Evolutionary conservation across 257 asterid genomes (phyloP), one percentile per base, ranked within the genome.

Genomic region (Forsythia suspensa): DNA sequence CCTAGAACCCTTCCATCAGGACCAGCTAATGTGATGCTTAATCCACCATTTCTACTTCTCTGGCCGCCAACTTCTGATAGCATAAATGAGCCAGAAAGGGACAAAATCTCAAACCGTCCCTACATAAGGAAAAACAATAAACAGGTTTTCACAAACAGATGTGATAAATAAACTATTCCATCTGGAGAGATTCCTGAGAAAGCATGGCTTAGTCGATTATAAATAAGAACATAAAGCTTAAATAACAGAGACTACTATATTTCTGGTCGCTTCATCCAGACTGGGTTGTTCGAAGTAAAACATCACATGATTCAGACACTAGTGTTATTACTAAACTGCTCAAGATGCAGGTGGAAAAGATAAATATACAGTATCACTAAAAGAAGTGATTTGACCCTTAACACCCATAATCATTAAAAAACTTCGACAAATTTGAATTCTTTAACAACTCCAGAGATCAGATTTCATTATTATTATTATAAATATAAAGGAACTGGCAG

Each of bases 1-100:
- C 95, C 93, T 5, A 90, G 82, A 72, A 90, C 88, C 79, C 93
- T 82, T 79, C 95, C 95, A 80, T 89, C 93, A 3, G 95, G 80
- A 41, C 93, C 93, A 63, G 91, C 86, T 81, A 90, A 83, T 2
- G 86, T 84, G 51, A 84, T 80, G 85, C 93, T 88, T 76, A 90
- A 75, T 63, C 91, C 93, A 59, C 93, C 95, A 0, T 85, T 86
- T 80, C 91, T 77, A 80, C 87, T 86, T 70, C 77, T 88, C 75
- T 89, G 93, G 42, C 90, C 95, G 0, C 79, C 90, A 42, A 73
- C 77, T 71, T 90, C 95, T 18, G 90, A 80, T 63, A 83, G 79
- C 88, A 87, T 81, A 82, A 85, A 90, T 12, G 93, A 90, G 29
- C 95, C 95, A 2, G 91, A 86, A 15, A 90, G 88, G 74, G 91